Evolutionary conservation across 495 filamentous ascomycete species (phyloP), one percentile per base, ranked within the genome.

Genomic region (Glonium stellatum): DNA sequence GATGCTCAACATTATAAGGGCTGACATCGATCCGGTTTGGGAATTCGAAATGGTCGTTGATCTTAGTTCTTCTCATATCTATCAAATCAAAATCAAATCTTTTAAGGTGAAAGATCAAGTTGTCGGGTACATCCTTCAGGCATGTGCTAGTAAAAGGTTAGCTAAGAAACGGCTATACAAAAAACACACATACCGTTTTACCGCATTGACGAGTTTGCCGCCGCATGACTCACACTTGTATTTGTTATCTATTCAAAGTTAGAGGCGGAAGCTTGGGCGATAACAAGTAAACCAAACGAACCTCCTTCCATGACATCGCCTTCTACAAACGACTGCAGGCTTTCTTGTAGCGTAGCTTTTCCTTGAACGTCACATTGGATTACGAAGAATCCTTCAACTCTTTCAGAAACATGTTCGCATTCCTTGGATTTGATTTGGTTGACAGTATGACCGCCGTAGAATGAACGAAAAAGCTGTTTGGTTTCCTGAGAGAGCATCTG

Each of bases 351-450:
- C 35, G 75, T 84, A 6, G 77, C 79, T 71, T 97, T 99, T 47
- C 93, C 93, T 69, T 96, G 93, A 63, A 99, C 96, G 63, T 96
- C 95, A 71, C 92, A 95, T 62, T 96, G 90, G 57, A 99, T 93
- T 11, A 93, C 93, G 8, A 89, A 95, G 71, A 97, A 99, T 3
- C 88, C 86, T 69, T 97, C 95, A 8, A 88, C 75, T 25, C 86
- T 79, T 67, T 97, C 91, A 0, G 93, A 97, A 15, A 99, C 89
- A 72, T 99, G 93, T 23, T 85, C 71, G 65, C 93, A 99, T 69
- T 97, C 93, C 67, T 90, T 90, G 0, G 92, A 96, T 71, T 90
- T 90, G 60, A 97, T 89, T 72, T 99, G 93, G 57, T 96, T 91
- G 36, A 97, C 88, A 8, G 95, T 78, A 62, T 95, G 89, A 12